These are phyloP conservation scores for Pythium diclinum DNA, from an alignment of 352 stramenopile species.

Conservation along the genomic window DNA sequence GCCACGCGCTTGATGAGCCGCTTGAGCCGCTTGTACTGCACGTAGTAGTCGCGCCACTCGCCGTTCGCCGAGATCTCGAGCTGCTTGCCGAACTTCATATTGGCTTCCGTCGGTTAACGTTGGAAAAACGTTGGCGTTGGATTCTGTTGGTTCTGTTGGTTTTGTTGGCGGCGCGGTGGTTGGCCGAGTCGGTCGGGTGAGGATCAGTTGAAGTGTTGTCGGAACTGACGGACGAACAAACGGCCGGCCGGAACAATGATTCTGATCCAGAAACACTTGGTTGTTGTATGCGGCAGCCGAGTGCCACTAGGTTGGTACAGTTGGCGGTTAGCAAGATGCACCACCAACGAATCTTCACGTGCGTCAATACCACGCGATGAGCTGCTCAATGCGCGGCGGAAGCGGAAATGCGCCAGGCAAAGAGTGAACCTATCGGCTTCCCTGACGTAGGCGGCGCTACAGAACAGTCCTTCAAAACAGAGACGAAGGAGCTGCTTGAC, in stretches of 20 bases:
- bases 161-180: background rate
- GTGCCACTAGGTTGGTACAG: background rate
- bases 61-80: constrained; percentile 87
- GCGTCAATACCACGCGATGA: background rate
- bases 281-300: background rate
- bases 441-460: background rate
- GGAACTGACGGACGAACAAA: background rate
- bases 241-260: background rate
- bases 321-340: background rate
- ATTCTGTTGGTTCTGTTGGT: background rate
- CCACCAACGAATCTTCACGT: background rate
- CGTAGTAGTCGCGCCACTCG: constrained; percentile 88
- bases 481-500: background rate
- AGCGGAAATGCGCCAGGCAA: background rate
- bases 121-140: constrained; percentile 6
- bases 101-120: background rate
- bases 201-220: constrained; percentile 6
- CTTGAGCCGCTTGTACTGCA: constrained; percentile 92
- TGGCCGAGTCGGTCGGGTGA: background rate
- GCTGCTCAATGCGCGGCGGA: background rate
- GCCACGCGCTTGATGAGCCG: constrained; percentile 88
- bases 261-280: background rate
- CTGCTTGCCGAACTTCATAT: constrained; percentile 94
- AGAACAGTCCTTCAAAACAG: background rate
- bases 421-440: background rate